phyloP scores from a whole-genome alignment of 2,329 filamentous ascomycete genomes.

The Berkeleyomyces basicola region DNA sequence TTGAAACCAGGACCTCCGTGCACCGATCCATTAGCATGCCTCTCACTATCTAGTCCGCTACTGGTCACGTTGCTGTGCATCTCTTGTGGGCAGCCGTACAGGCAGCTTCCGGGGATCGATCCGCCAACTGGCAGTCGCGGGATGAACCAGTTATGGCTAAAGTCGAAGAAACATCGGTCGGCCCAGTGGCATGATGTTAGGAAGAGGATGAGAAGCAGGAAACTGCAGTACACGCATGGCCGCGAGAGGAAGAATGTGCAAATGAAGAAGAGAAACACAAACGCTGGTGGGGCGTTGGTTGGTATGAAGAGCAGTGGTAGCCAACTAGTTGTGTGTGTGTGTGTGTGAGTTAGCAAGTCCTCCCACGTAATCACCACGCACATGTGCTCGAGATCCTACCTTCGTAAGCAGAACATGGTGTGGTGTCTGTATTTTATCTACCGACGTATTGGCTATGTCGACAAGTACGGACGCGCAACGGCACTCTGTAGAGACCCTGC shows the following conservation, averaged over 20 bases:
- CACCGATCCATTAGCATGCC: neutral
- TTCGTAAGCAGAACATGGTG: constrained; percentile 46
- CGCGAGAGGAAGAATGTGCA: constrained; percentile 94
- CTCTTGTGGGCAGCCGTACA: constrained; percentile 7
- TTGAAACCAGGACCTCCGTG: constrained; percentile 26
- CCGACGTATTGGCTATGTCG: neutral
- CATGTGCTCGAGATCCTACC: constrained; percentile 23
- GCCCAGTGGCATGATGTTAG: constrained; percentile 82
- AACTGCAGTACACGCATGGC: constrained; percentile 93
- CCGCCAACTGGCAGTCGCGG: constrained; percentile 34
- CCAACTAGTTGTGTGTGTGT: constrained; percentile 38
- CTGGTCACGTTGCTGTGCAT: constrained; percentile 13
- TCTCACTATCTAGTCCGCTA: constrained; percentile 14
- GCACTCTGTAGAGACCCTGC: no score
- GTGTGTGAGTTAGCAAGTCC: neutral
- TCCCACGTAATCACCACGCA: neutral
- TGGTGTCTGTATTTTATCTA: neutral
- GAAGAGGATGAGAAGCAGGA: constrained; percentile 89
- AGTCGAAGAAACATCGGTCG: constrained; percentile 84
- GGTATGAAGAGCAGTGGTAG: constrained; percentile 78
- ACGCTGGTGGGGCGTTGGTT: constrained; percentile 68
- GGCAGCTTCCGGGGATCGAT: constrained; percentile 7
- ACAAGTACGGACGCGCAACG: neutral
- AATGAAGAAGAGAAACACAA: constrained; percentile 77
- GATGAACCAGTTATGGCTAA: constrained; percentile 83